Evolutionary conservation across 495 filamentous ascomycete genomes (phyloP).

Genomic region (Neurospora sp.): DNA sequence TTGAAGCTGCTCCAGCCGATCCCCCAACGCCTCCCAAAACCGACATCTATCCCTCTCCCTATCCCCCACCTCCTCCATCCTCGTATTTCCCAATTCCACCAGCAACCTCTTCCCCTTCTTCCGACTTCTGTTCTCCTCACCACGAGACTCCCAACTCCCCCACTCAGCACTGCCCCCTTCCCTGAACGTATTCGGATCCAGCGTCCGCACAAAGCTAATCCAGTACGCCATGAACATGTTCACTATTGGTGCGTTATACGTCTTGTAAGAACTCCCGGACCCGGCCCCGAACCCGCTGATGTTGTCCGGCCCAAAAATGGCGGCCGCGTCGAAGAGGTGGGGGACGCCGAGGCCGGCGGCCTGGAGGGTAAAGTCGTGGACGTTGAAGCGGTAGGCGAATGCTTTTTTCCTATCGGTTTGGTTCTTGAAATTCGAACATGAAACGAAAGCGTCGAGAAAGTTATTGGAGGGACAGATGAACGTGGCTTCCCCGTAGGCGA

Average conservation of each 20-base stretch:
- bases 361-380: constrained; percentile 11
- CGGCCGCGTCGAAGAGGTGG: constrained; percentile 27
- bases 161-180: constrained; percentile 18
- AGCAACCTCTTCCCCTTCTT: constrained; percentile 15
- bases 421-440: neutral
- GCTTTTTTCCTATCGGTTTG: neutral
- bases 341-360: constrained; percentile 10
- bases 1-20: constrained; percentile 4
- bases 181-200: constrained; percentile 26
- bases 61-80: constrained; percentile 13
- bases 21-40: constrained; percentile 30
- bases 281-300: neutral
- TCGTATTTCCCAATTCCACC: constrained; percentile 16
- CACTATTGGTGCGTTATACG: constrained; percentile 26
- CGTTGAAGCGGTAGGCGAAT: constrained; percentile 20
- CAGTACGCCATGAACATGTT: constrained; percentile 31
- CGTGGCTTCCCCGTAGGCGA: constrained; percentile 50
- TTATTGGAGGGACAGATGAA: constrained; percentile 50
- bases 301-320: constrained; percentile 34
- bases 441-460: constrained; percentile 18
- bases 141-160: constrained; percentile 19
- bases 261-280: constrained; percentile 19
- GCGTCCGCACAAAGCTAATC: constrained; percentile 28
- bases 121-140: constrained; percentile 13
- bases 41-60: constrained; percentile 6